phyloP scores from a whole-genome alignment of 768 basidiomycete genomes.

The Phanerochaete carnosa region DNA sequence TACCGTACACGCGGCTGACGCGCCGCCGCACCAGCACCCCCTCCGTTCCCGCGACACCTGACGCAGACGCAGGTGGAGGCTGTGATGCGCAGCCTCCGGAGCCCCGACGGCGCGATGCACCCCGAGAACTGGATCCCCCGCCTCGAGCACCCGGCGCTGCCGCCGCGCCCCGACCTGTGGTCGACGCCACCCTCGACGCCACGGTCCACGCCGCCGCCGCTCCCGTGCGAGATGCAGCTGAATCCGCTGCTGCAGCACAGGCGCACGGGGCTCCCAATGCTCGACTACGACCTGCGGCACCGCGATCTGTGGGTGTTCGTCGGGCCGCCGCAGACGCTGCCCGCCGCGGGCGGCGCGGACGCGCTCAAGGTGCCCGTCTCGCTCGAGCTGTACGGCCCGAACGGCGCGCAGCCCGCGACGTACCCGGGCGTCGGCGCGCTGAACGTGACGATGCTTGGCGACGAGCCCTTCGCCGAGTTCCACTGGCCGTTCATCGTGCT shows the following conservation, averaged over 20 bases:
- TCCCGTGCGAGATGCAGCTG: slow-evolving; percentile 45
- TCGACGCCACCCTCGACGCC: slow-evolving; percentile 34
- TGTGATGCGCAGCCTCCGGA: slow-evolving; percentile 31
- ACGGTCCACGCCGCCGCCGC: slow-evolving; percentile 36
- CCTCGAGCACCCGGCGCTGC: slow-evolving; percentile 44
- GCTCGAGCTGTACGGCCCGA: slow-evolving; percentile 17
- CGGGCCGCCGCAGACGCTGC: slow-evolving; percentile 25
- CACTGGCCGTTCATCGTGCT: slow-evolving; percentile 54
- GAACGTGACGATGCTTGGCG: slow-evolving; percentile 51
- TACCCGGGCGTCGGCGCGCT: slow-evolving; percentile 56
- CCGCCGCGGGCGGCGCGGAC: slow-evolving; percentile 31
- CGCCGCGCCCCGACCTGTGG: slow-evolving; percentile 47
- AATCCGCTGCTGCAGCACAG: slow-evolving; percentile 55
- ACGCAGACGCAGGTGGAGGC: slow-evolving; percentile 21
- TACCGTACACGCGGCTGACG: slow-evolving; percentile 11
- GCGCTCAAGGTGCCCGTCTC: slow-evolving; percentile 6
- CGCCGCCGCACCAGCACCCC: slow-evolving; percentile 17
- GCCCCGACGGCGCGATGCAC: slow-evolving; percentile 26
- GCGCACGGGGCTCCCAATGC: slow-evolving; percentile 36
- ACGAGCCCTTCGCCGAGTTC: slow-evolving; percentile 44
- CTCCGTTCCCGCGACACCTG: slow-evolving; percentile 20
- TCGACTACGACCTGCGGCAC: slow-evolving; percentile 47
- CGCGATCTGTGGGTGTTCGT: not conserved
- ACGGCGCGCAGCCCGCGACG: slow-evolving; percentile 58
- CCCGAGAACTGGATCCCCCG: slow-evolving; percentile 49